Percentiles rank a stretch among this genome's conserved stretches.
Conservation (phyloP, 2,329 filamentous ascomycete genomes). For the Lecanicillium sp. region DNA sequence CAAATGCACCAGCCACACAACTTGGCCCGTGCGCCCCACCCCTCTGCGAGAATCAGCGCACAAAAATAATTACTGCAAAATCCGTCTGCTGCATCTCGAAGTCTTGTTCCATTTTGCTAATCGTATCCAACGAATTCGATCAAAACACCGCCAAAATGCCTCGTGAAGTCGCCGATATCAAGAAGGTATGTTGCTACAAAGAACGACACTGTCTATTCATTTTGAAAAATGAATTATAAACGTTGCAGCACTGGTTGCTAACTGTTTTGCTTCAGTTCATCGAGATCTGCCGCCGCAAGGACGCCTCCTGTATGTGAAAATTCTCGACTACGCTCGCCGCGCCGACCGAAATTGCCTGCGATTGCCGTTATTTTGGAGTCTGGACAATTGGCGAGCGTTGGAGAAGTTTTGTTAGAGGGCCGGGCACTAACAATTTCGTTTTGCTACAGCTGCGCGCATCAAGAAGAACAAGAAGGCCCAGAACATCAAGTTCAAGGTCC, state of each 20-base stretch:
- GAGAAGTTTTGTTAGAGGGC: conserved; percentile 7
- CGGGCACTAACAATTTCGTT: conserved; percentile 4
- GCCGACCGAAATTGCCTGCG: background rate
- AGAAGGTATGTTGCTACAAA: conserved; percentile 55
- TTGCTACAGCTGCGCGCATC: conserved; percentile 67
- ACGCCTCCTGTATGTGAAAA: conserved; percentile 85
- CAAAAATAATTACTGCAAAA: conserved; percentile 25
- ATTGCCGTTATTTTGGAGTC: too few species aligned
- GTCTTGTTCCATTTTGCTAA: conserved; percentile 19
- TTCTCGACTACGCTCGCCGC: background rate
- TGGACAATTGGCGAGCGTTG: background rate
- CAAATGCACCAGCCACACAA: background rate
- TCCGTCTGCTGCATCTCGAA: conserved; percentile 19
- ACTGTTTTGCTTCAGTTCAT: conserved; percentile 66
- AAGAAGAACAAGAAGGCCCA: conserved; percentile 90
- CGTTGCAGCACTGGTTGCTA: conserved; percentile 22
- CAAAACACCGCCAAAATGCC: conserved; percentile 74
- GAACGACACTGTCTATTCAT: too few species aligned
- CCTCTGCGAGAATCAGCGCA: conserved; percentile 20
- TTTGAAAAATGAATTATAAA: background rate
- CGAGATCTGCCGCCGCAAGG: conserved; percentile 99
- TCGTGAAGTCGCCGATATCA: conserved; percentile 97
- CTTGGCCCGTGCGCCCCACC: conserved; percentile 18
- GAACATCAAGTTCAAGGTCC: conserved; percentile 99
- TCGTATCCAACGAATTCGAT: conserved; percentile 16